Percentiles rank a stretch among this genome's conserved stretches.
Conservation (phyloP, 2,329 filamentous ascomycete species). For the Xylariales sp. region DNA sequence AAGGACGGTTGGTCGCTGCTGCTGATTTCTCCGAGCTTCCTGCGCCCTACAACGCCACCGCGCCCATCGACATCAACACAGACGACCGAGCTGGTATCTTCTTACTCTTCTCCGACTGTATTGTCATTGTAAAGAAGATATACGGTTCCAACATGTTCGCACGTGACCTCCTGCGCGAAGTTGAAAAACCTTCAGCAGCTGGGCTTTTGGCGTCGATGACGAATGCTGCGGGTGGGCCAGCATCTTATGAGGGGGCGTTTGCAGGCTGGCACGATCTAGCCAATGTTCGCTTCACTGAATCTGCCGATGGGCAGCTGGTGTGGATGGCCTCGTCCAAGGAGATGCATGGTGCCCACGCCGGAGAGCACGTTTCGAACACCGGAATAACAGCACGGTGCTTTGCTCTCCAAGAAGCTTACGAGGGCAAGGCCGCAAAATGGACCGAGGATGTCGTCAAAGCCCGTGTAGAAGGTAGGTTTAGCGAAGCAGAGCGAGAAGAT, state of each 20-base stretch:
- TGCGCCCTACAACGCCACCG: conserved; percentile 59
- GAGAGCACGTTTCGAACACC: conserved; percentile 42
- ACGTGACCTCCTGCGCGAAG: conserved; percentile 74
- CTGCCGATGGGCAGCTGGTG: conserved; percentile 56
- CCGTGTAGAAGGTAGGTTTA: conserved; percentile 77
- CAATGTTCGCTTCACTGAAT: conserved; percentile 70
- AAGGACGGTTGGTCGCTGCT: conserved; percentile 75
- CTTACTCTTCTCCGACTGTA: conserved; percentile 76
- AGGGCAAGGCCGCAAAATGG: conserved; percentile 71
- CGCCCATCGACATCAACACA: conserved; percentile 31
- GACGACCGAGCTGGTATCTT: conserved; percentile 63
- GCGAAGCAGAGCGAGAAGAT: conserved; percentile 78
- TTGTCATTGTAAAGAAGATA: conserved; percentile 73
- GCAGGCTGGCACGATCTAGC: conserved; percentile 66
- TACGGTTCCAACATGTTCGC: conserved; percentile 61
- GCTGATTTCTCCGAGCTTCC: conserved; percentile 74
- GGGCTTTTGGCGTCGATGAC: conserved; percentile 60
- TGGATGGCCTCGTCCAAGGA: conserved; percentile 65
- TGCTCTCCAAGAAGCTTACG: conserved; percentile 68
- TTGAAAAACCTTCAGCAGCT: conserved; percentile 73
- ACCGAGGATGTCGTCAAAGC: conserved; percentile 85
- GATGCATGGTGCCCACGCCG: conserved; percentile 50
- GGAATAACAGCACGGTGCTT: conserved; percentile 63
- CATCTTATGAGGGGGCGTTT: conserved; percentile 69
- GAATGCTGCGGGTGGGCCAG: conserved; percentile 56